These are phyloP conservation scores for Eucalyptus shirleyi DNA, from an alignment of 345 rosid genomes.

Conservation along the genomic window DNA sequence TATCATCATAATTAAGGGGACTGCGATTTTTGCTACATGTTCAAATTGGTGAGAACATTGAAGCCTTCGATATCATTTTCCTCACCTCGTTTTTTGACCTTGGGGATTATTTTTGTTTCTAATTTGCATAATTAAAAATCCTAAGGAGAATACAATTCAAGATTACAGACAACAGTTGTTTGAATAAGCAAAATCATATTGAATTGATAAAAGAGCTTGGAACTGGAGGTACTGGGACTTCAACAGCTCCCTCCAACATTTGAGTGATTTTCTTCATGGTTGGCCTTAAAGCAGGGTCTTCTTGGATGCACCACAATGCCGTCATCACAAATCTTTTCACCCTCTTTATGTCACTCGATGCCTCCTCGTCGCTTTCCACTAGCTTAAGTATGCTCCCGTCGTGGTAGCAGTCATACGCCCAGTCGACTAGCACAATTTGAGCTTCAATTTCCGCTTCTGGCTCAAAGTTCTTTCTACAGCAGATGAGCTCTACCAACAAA, in stretches of 20 bases:
- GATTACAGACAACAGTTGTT: too few relatives aligned
- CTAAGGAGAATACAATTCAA: neutral
- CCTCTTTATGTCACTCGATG: neutral
- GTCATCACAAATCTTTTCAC: neutral
- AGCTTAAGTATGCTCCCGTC: neutral
- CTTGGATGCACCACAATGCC: slow-evolving; percentile 1
- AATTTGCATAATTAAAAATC: too few relatives aligned
- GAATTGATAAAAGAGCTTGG: neutral
- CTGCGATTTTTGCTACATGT: neutral
- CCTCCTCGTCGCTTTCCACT: neutral
- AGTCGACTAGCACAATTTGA: neutral
- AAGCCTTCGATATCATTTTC: neutral
- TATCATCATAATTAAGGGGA: neutral
- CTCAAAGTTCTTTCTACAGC: neutral
- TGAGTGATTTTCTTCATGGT: neutral
- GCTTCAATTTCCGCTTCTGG: neutral
- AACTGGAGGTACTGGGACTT: neutral
- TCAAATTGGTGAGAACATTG: neutral
- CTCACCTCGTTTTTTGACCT: too few relatives aligned
- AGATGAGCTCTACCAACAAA: slow-evolving; percentile 6
- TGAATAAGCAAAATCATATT: too few relatives aligned
- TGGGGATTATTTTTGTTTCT: too few relatives aligned
- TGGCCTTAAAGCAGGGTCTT: neutral
- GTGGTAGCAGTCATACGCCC: neutral
- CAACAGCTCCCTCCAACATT: neutral